Base-by-base conservation (phyloP, 768 basidiomycete species). In the Lyophyllum decastes region DNA sequence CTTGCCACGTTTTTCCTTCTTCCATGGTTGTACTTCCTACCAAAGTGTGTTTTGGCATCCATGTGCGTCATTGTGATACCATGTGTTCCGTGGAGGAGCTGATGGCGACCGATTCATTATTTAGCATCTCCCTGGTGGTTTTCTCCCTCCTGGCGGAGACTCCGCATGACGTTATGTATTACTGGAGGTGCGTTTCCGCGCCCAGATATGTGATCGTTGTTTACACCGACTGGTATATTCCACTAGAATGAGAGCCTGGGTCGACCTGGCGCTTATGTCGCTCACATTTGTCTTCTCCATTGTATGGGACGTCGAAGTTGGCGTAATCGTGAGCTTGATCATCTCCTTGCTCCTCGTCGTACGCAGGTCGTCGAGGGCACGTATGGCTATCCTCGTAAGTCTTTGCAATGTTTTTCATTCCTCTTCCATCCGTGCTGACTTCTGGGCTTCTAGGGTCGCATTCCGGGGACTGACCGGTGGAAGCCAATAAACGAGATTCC, bases 391-490 rank as follows among this genome's bases (percentile, higher is more conserved):
- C 63, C 76, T 98, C 64, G 91, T 94, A 62, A 57, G 82, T 76
- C 61, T 33, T 8, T 41, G 16, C 30, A 16, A 26, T 8, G 16
- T n/a, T n/a, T 38, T 2, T n/a, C n/a, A n/a, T n/a, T n/a, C n/a
- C n/a, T 38, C 33, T 17, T 52, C 7, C 33, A 12, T 10, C 22
- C 5, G 4, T 4, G 24, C 47, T 54, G 17, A 21, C 21, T 12
- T 7, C 24, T 48, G 14, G 6, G 26, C 22, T 33, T 38, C 8
- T 54, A 93, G 90, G 95, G 95, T 9, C 84, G 90, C 9, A 83
- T 98, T 43, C 95, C 93, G 2, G 91, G 90, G 2, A 96, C 95
- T 0, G 85, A 92, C 57, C 75, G 85, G 54, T 99, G 95, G 94
- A 92, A 89, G 61, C 88, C 96, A 2, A 80, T 99, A 40, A 89